A percentile compares a stretch with the other conserved stretches of the same genome.
Evolutionary conservation across 2,329 filamentous ascomycete species (phyloP).

Genomic region (Corniculantispora saksenae): DNA sequence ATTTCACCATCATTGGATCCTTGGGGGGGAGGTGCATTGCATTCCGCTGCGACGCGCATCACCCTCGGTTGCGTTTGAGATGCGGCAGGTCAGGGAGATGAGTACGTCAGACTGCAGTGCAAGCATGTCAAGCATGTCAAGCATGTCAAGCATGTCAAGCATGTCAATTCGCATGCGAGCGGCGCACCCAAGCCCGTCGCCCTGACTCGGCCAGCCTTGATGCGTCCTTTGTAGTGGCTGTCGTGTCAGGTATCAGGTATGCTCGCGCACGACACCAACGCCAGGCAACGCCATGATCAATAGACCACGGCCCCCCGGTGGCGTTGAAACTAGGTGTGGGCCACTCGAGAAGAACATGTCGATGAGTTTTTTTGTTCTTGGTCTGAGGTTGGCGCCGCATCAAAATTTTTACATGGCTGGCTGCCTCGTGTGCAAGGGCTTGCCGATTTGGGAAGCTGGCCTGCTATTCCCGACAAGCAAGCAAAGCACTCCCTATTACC

Average conservation of each 20-base stretch:
- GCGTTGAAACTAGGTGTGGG: background rate
- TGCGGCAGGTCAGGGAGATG: background rate
- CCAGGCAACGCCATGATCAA: background rate
- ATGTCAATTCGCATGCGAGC: background rate
- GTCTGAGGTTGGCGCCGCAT: no score
- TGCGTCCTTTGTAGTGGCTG: background rate
- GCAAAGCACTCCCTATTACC: background rate
- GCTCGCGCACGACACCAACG: background rate
- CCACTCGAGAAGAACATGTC: background rate
- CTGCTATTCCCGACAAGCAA: slow-evolving; percentile 1
- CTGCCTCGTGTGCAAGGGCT: background rate
- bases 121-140: no score
- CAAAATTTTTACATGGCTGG: background rate
- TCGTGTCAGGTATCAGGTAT: background rate
- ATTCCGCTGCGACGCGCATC: background rate
- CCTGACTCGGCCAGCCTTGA: background rate
- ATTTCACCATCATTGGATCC: background rate
- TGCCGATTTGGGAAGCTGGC: slow-evolving; percentile 12
- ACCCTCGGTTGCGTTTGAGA: slow-evolving; percentile 6
- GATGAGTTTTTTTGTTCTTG: background rate
- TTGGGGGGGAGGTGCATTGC: no score
- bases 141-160: no score
- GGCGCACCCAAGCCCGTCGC: background rate
- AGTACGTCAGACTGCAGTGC: slow-evolving; percentile 2
- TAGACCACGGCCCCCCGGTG: background rate